Evolutionary conservation across 2,329 filamentous ascomycete genomes (phyloP), one percentile per base, ranked within the genome.

Genomic region (Diaporthe ilicicola): DNA sequence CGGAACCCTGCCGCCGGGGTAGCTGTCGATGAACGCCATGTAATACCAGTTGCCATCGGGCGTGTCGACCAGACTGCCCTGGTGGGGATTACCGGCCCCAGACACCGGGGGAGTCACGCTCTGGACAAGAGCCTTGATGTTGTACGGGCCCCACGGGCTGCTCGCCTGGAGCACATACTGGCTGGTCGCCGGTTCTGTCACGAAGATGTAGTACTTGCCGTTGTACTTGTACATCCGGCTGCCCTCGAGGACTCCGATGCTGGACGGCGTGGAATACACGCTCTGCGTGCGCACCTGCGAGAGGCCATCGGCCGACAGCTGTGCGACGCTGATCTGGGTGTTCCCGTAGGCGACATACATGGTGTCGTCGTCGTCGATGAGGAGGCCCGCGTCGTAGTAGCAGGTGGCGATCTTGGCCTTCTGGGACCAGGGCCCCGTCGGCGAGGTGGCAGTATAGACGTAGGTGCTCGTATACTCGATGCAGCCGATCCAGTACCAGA

Each of bases 401-500:
- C 88, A 90, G 2, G 77, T 81, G 0, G 78, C 79, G 19, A 84
- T 77, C 12, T 76, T 81, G 0, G 77, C 79, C 48, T 75, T 73
- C 61, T 82, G 78, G 13, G 72, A 80, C 85, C 85, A 88, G 0
- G 84, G 83, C 0, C 83, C 84, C 0, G 79, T 78, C 6, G 80
- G 80, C 12, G 77, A 76, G 2, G 78, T 64, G 0, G 87, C 82
- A 0, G 87, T 88, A 73, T 85, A 90, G 42, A 90, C 78, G 74
- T 87, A 88, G 0, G 87, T 88, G 8, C 82, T 81, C 32, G 80
- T 78, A 62, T 81, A 84, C 51, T 87, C 82, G 67, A 88, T 81
- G 74, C 88, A 90, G 1, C 87, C 88, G 15, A 88, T 82, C 88
- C 88, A 90, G 79, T 89, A 88, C 77, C 84, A 90, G 0, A 79